A percentile compares a stretch with the other conserved stretches of the same genome.
Conservation (phyloP, 441 rosid species). For the Syzygium syzygioides region DNA sequence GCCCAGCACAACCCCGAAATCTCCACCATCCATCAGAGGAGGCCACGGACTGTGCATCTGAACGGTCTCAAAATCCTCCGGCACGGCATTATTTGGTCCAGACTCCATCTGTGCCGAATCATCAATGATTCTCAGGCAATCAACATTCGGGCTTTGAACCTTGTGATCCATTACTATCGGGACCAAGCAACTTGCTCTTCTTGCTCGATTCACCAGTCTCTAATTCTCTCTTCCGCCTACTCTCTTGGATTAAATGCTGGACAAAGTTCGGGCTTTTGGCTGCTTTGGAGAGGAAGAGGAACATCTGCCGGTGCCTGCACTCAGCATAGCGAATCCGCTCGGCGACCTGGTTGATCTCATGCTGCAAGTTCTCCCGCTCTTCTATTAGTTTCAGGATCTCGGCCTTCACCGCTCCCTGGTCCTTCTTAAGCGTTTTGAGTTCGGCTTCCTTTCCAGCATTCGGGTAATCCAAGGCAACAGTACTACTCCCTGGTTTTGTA, state of each 20-base stretch:
- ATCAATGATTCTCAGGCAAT: neutral
- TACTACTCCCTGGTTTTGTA: neutral
- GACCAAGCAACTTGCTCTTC: conserved; percentile 30
- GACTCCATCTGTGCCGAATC: neutral
- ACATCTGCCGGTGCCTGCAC: conserved; percentile 40
- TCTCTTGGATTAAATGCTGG: conserved; percentile 34
- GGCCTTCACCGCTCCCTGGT: conserved; percentile 28
- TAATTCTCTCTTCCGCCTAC: conserved; percentile 29
- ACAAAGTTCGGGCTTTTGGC: conserved; percentile 29
- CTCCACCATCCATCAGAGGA: neutral
- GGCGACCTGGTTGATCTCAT: conserved; percentile 27
- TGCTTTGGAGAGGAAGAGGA: conserved; percentile 41
- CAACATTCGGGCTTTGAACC: neutral
- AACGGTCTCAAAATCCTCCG: neutral
- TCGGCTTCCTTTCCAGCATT: conserved; percentile 21
- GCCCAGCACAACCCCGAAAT: neutral
- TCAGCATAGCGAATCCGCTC: conserved; percentile 39
- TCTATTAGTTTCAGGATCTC: conserved; percentile 38
- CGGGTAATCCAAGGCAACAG: neutral
- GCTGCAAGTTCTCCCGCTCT: conserved; percentile 33
- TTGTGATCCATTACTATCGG: neutral
- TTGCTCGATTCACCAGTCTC: conserved; percentile 27
- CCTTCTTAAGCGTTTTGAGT: conserved; percentile 35
- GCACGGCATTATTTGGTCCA: neutral
- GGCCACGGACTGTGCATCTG: neutral